These are phyloP conservation scores for Yarrowia sp. DNA, from an alignment of 805 yeast genomes.

Conservation along the genomic window DNA sequence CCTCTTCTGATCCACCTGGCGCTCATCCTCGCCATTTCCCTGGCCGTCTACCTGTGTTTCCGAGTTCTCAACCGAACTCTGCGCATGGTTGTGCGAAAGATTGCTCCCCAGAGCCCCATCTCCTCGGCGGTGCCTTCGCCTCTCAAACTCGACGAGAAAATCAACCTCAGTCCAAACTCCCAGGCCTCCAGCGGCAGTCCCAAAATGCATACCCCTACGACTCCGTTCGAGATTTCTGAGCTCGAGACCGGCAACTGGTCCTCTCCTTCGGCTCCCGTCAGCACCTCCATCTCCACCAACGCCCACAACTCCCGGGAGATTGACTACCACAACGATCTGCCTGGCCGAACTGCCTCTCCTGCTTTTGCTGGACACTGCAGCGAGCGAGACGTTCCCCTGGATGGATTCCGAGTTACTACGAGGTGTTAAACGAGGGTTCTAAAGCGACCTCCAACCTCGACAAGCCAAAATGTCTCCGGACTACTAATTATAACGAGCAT, in stretches of 20 bases:
- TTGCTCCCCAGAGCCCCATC: conserved; percentile 29
- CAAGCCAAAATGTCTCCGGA: too few species aligned
- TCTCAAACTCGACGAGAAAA: conserved; percentile 30
- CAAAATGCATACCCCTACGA: conserved; percentile 24
- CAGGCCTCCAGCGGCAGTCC: conserved; percentile 22
- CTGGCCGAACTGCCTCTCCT: conserved; percentile 15
- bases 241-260: conserved; percentile 37
- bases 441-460: too few species aligned
- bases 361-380: conserved; percentile 23
- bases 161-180: conserved; percentile 30
- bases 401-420: conserved; percentile 30
- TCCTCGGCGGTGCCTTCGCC: conserved; percentile 20
- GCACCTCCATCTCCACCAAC: conserved; percentile 32
- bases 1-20: conserved; percentile 32
- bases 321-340: conserved; percentile 34
- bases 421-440: neutral
- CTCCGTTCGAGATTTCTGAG: conserved; percentile 33
- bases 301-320: conserved; percentile 33
- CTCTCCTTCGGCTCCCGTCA: conserved; percentile 23
- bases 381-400: conserved; percentile 32
- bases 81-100: conserved; percentile 12
- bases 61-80: conserved; percentile 14
- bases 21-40: conserved; percentile 25
- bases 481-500: conserved; percentile 4
- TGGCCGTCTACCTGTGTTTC: conserved; percentile 33